Evolutionary conservation across 306 rosid genomes (phyloP), one percentile per base, ranked within the genome.

Genomic region (Malus orientalis): DNA sequence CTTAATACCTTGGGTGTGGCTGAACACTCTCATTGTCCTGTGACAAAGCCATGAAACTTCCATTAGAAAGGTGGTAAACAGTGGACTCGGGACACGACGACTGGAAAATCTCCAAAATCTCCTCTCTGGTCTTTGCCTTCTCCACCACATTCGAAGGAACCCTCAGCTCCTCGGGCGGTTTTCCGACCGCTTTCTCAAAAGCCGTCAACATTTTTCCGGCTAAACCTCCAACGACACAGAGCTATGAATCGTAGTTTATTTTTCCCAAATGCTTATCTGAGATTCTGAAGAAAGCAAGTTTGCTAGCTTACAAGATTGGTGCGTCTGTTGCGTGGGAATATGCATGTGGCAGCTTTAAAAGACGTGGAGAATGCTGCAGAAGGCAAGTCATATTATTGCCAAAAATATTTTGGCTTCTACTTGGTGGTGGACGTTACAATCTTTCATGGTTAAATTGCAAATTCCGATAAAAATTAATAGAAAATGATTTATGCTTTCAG

Each of bases 21-120:
- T 80, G 86, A 55, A 40, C 75, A 66, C 79, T 78, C 3, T 76
- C 65, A 65, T 74, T 18, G 2, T 49, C 69, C 60, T 71, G 86
- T 0, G 84, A 78, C 83, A 82, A 64, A 76, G 90, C 90, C 88
- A 89, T 87, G 22, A 80, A 87, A 80, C 84, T 87, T 70, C 84
- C 82, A 74, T 76, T 79, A 42, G 90, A 67, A 70, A 89, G 82
- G 62, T 73, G 76, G 85, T 78, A 87, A 10, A 85, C 77, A 1
- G 78, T 65, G 67, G 84, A 71, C 25, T 84, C 77, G 4, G 85
- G 81, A 78, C 83, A 76, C 22, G 65, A 55, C 18, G 86, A 80
- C 66, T 66, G 85, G 76, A 84, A 81, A 65, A 19, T 69, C 18
- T 66, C 22, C 1, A 79, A 61, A 73, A 89, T 84, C 71, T 86